A percentile compares a stretch with the other conserved stretches of the same genome.
Conservation (phyloP, 129 eudicot species). For the Tagetes patula region DNA sequence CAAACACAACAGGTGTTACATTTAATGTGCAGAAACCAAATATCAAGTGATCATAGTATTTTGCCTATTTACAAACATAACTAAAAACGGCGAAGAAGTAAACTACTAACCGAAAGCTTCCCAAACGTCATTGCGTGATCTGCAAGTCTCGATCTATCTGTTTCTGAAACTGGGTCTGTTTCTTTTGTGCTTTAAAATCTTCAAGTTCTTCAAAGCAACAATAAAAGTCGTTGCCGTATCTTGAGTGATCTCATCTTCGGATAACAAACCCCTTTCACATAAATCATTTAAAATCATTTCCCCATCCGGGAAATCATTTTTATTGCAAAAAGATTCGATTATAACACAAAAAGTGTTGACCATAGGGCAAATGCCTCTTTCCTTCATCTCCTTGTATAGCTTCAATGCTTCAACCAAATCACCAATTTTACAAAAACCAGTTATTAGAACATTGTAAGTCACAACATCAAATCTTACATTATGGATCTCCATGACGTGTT, state of each 20-base stretch:
- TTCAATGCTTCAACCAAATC: constrained; percentile 50
- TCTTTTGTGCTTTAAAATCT: constrained; percentile 42
- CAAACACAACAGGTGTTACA: not conserved
- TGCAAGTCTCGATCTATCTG: constrained; percentile 25
- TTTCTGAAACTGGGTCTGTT: constrained; percentile 26
- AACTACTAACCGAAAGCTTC: constrained; percentile 19
- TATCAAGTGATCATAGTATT: constrained; percentile 3
- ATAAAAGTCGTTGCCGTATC: constrained; percentile 36
- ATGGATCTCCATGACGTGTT: constrained; percentile 55
- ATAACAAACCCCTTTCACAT: constrained; percentile 61
- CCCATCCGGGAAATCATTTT: constrained; percentile 43
- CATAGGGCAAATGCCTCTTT: constrained; percentile 58
- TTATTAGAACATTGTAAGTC: constrained; percentile 68
- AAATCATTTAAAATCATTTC: constrained; percentile 60
- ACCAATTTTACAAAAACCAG: constrained; percentile 57
- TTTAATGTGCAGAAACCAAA: not conserved
- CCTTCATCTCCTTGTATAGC: constrained; percentile 78
- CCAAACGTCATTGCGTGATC: not conserved
- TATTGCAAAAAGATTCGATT: constrained; percentile 37
- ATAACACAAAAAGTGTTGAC: constrained; percentile 55
- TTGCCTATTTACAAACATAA: not conserved
- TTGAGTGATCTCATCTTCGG: constrained; percentile 32
- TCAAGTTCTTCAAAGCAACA: constrained; percentile 47
- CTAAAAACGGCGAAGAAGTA: not conserved
- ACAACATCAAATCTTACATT: constrained; percentile 64